Evolutionary conservation across 148 eudicot genomes (phyloP).

Genomic region (Silene uniflora): DNA sequence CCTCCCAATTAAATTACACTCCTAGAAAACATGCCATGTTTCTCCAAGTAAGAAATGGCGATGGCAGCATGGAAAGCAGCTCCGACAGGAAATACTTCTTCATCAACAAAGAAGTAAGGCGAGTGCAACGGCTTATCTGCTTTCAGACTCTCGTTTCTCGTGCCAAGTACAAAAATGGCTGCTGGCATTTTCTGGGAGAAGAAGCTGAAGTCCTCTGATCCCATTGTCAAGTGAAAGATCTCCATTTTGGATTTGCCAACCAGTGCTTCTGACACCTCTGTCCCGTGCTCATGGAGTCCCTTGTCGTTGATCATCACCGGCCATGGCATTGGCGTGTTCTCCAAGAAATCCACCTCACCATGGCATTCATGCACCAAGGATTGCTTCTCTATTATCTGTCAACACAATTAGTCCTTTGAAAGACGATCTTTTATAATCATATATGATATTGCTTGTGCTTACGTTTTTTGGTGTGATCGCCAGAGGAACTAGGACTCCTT

Average conservation of each 20-base stretch:
- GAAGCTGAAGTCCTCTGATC: constrained; percentile 51
- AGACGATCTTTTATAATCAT: not conserved
- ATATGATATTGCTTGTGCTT: no score
- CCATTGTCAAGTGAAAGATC: constrained; percentile 25
- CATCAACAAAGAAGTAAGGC: constrained; percentile 55
- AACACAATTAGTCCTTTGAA: not conserved
- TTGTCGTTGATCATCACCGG: constrained; percentile 52
- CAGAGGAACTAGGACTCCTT: not conserved
- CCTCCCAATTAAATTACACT: no score
- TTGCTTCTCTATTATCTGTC: constrained; percentile 57
- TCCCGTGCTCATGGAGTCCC: constrained; percentile 47
- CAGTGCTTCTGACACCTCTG: constrained; percentile 38
- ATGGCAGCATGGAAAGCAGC: constrained; percentile 67
- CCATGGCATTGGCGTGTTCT: constrained; percentile 42
- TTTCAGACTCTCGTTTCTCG: constrained; percentile 36
- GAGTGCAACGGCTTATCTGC: constrained; percentile 47
- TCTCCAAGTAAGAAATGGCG: constrained; percentile 56
- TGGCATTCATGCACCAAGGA: constrained; percentile 48
- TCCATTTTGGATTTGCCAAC: constrained; percentile 45
- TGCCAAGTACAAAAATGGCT: constrained; percentile 47
- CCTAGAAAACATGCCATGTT: constrained; percentile 10
- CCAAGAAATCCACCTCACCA: constrained; percentile 61
- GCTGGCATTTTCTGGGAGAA: constrained; percentile 54
- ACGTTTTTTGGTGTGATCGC: not conserved
- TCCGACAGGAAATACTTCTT: constrained; percentile 57